These are phyloP conservation scores for Euphorbia peplus DNA, from an alignment of 345 rosid genomes.

Conservation along the genomic window DNA sequence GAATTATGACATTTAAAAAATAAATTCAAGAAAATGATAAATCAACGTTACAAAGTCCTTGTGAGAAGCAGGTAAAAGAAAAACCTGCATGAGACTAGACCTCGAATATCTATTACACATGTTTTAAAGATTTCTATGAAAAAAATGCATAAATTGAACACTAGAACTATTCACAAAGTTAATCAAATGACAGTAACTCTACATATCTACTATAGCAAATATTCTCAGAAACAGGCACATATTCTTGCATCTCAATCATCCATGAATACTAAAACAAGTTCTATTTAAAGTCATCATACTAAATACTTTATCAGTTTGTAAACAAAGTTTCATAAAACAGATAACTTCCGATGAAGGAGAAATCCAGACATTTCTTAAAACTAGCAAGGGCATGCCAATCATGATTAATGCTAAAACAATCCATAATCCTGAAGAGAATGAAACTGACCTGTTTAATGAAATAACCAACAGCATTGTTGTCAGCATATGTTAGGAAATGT, in stretches of 20 bases:
- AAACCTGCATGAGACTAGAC: background rate
- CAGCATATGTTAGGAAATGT: constrained; percentile 96
- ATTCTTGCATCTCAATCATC: background rate
- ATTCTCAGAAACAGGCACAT: background rate
- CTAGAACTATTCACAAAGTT: background rate
- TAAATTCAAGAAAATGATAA: background rate
- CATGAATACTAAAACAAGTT: background rate
- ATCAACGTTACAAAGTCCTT: background rate
- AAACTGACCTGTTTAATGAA: constrained; percentile 80
- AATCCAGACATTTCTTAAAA: background rate
- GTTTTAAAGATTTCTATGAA: constrained; percentile 8
- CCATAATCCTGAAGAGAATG: constrained; percentile 5
- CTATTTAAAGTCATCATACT: background rate
- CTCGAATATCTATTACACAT: background rate
- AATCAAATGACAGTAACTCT: background rate
- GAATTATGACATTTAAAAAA: background rate
- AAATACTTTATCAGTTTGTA: background rate
- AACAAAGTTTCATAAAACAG: background rate
- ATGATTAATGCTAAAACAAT: constrained; percentile 5
- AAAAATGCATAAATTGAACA: constrained; percentile 1
- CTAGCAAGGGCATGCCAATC: constrained; percentile 1
- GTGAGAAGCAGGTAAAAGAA: background rate
- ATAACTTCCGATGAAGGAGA: background rate
- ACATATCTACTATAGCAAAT: background rate
- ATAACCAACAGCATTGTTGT: constrained; percentile 98